A percentile compares a stretch with the other conserved stretches of the same genome.
Conservation (phyloP, 1,284 basidiomycete species). For the Schizopora paradoxa region DNA sequence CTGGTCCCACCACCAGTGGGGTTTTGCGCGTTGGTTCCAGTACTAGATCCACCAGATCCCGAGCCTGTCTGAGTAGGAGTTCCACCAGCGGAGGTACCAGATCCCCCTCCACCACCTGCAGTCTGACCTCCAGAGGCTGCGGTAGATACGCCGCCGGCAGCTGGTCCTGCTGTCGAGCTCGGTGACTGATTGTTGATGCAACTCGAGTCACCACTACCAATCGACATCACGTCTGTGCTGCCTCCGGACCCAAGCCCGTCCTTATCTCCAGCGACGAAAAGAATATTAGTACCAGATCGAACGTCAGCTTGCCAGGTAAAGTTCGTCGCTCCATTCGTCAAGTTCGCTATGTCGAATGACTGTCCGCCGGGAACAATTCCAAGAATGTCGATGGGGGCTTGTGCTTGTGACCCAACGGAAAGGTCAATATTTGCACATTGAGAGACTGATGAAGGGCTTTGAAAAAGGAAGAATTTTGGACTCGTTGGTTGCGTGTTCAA, state of each 20-base stretch:
- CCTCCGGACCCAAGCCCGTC: constrained; percentile 17
- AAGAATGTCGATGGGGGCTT: constrained; percentile 14
- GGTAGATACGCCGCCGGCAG: constrained; percentile 11
- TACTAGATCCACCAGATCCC: background rate
- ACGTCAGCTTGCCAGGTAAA: constrained; percentile 12
- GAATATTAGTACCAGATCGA: constrained; percentile 10
- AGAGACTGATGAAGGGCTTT: constrained; percentile 9
- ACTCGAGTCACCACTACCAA: constrained; percentile 8
- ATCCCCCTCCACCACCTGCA: background rate
- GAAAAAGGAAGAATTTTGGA: constrained; percentile 15
- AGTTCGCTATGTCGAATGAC: constrained; percentile 15
- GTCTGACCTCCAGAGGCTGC: background rate
- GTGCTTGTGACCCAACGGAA: constrained; percentile 7
- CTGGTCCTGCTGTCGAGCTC: constrained; percentile 12
- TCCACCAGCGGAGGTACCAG: background rate
- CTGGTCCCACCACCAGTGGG: background rate
- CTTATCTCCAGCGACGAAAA: constrained; percentile 17
- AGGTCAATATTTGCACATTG: constrained; percentile 16
- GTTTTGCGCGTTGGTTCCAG: background rate
- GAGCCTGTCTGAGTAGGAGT: constrained; percentile 1
- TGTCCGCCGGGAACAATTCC: constrained; percentile 17
- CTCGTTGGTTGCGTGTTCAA: constrained; percentile 7
- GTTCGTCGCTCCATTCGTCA: constrained; percentile 7
- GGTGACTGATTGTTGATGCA: constrained; percentile 17
- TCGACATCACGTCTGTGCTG: constrained; percentile 14